Conservation (phyloP, 345 rosid genomes). For the Psidium friedrichsthalianum region DNA sequence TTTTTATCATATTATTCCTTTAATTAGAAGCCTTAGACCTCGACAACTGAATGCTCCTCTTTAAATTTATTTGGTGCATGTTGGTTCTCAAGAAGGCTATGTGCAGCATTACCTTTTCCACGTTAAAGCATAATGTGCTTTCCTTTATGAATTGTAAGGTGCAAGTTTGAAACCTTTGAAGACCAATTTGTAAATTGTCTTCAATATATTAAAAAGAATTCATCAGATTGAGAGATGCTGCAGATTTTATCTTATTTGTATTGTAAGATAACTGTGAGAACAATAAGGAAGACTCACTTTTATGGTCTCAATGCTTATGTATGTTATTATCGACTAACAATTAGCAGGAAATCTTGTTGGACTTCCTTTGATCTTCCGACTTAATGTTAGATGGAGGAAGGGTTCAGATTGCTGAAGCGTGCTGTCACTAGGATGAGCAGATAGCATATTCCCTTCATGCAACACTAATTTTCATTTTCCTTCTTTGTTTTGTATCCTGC, state of each 20-base stretch:
- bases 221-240: background rate
- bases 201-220: background rate
- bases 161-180: background rate
- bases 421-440: slow-evolving; percentile 35
- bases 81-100: too few relatives aligned
- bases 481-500: slow-evolving; percentile 1
- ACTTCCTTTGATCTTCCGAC: background rate
- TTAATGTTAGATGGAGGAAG: slow-evolving; percentile 55
- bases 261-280: background rate
- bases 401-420: slow-evolving; percentile 36
- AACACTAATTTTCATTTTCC: background rate
- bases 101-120: too few relatives aligned
- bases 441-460: slow-evolving; percentile 49
- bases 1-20: background rate
- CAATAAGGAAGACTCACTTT: background rate
- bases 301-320: background rate
- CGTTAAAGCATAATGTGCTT: too few relatives aligned
- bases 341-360: background rate
- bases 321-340: background rate
- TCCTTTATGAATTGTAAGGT: background rate
- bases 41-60: background rate
- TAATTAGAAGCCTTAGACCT: background rate
- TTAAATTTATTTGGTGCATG: too few relatives aligned
- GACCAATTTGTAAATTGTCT: background rate
- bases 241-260: background rate